Evolutionary conservation across 2,329 filamentous ascomycete species (phyloP).

Genomic region (Phialemoniopsis sp.): DNA sequence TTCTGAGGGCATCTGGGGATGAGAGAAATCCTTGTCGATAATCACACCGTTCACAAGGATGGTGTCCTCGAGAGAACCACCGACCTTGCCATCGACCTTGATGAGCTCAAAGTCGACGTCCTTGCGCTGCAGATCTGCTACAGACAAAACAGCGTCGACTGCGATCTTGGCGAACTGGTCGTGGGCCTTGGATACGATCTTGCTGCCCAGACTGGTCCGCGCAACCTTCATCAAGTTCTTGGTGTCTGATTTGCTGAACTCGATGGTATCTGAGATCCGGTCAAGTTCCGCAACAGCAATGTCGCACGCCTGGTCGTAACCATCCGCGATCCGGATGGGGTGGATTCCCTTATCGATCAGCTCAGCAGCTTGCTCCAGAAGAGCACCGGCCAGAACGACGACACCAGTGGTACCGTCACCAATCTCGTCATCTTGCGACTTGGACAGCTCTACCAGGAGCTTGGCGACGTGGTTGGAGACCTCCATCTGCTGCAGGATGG

Average conservation of each 20-base stretch:
- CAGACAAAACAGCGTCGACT: constrained; percentile 92
- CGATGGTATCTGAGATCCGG: constrained; percentile 84
- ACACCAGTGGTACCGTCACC: constrained; percentile 98
- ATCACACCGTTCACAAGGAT: constrained; percentile 96
- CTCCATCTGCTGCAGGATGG: constrained; percentile 97
- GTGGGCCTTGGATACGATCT: constrained; percentile 98
- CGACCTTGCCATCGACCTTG: constrained; percentile 98
- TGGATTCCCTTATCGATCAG: constrained; percentile 99
- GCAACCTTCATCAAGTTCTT: constrained; percentile 90
- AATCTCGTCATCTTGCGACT: constrained; percentile 98
- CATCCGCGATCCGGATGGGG: constrained; percentile 96
- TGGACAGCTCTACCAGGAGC: constrained; percentile 92
- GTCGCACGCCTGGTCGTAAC: constrained; percentile 96
- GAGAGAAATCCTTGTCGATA: constrained; percentile 99
- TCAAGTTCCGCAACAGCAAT: constrained; percentile 92
- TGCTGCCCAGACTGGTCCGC: constrained; percentile 92
- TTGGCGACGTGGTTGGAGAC: constrained; percentile 98
- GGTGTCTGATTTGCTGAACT: constrained; percentile 77
- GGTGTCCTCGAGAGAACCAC: constrained; percentile 88
- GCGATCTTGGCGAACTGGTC: constrained; percentile 98
- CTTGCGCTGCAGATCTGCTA: constrained; percentile 91
- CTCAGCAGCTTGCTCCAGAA: constrained; percentile 94
- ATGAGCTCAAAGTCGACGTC: constrained; percentile 99
- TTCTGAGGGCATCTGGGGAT: constrained; percentile 97
- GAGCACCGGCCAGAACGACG: constrained; percentile 88